Base-by-base conservation (phyloP, 1,284 basidiomycete species). In the Mycosarcoma mackinlayi region DNA sequence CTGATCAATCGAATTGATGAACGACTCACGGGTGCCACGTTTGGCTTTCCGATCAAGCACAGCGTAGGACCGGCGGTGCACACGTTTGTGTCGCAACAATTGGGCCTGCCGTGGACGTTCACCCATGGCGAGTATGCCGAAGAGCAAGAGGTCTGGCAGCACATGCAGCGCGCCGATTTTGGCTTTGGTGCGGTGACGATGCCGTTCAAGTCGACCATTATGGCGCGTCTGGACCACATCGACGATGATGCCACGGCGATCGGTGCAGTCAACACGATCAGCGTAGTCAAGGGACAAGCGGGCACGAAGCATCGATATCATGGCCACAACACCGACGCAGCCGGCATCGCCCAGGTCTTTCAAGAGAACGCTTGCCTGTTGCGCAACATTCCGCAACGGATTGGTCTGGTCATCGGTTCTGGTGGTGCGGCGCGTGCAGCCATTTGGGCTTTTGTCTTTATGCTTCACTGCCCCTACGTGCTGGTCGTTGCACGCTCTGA, bases 31-130 rank as follows among this genome's bases (percentile, higher is more conserved):
- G 47, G 47, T 25, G 47, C 47, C 35, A 49, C 47, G 4, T 49
- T 49, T 30, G 47, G 47, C 47, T 49, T 27, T 21, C 47, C 47
- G 21, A 49, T 49, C 47, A 49, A 49, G 25, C 47, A 49, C 47
- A 49, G 47, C 34, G 47, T 49, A 1, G 47, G 47, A n/a, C 47
- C 47, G 16, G 47, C 47, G 24, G 47, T 49, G 25, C 47, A 49
- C 25, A 49, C 34, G 7, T 49, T 49, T 27, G 47, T 49, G 18
- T 23, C 47, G 0, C 47, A 49, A 28, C 47, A 18, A n/a, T 30
- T 49, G 24, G 34, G 24, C 21, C n/a, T 49, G 31, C 35, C 47
- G 6, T 49, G 47, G 47, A 49, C 10, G 25, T 49, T 49, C n/a
- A 49, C 47, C 16, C 47, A 49, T 21, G 47, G 47, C 47, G 47